phyloP scores from a whole-genome alignment of 1,139 yeast genomes.

The Suhomyces wounanorum region DNA sequence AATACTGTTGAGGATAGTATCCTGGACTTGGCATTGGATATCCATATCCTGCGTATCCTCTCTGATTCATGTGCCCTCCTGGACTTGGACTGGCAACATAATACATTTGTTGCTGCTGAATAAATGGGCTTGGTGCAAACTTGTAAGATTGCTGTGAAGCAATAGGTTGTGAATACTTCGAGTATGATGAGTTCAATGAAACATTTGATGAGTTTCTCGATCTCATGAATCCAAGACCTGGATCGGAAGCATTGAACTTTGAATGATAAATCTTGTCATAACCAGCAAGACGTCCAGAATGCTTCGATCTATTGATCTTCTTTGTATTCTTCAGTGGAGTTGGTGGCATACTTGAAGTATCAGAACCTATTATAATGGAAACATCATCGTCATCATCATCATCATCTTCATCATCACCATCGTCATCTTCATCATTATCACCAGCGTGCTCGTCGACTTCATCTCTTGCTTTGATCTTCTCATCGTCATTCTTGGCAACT shows the following conservation, averaged over 20 bases:
- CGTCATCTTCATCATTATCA: constrained; percentile 21
- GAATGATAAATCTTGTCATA: constrained; percentile 12
- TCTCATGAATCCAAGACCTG: constrained; percentile 12
- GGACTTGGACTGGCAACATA: constrained; percentile 13
- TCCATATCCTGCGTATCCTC: constrained; percentile 9
- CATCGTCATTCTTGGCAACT: not conserved
- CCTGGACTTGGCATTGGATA: constrained; percentile 14
- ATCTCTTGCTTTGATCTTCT: not conserved
- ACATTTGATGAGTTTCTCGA: constrained; percentile 29
- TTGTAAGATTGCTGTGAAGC: constrained; percentile 13
- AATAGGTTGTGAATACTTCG: constrained; percentile 17
- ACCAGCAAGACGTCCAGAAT: constrained; percentile 6
- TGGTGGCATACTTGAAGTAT: constrained; percentile 28
- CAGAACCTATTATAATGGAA: constrained; percentile 46
- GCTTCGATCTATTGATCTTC: constrained; percentile 5
- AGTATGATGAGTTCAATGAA: constrained; percentile 26
- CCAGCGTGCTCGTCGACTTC: constrained; percentile 14
- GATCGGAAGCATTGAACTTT: constrained; percentile 14
- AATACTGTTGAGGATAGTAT: constrained; percentile 16
- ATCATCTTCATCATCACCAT: constrained; percentile 32
- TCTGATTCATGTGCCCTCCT: constrained; percentile 6
- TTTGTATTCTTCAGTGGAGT: constrained; percentile 17
- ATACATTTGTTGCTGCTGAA: constrained; percentile 21
- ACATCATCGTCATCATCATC: constrained; percentile 47
- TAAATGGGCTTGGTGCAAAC: constrained; percentile 22